These are phyloP conservation scores for Pseudocercospora musae DNA, from an alignment of 2,329 filamentous ascomycete species.

Conservation along the genomic window DNA sequence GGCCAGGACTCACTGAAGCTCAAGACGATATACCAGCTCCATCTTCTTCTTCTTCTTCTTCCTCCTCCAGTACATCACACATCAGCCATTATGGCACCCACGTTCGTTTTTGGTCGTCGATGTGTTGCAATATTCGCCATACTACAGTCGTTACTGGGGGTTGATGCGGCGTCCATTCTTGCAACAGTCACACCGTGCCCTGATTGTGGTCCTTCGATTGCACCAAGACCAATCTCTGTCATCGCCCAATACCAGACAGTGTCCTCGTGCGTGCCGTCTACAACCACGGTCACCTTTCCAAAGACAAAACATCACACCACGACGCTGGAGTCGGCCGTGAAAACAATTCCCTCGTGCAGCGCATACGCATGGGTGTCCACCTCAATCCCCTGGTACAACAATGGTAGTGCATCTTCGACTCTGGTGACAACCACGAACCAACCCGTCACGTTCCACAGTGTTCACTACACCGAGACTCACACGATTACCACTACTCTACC, in stretches of 20 bases:
- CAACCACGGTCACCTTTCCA: neutral
- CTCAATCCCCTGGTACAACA: neutral
- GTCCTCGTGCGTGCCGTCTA: neutral
- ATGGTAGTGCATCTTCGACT: neutral
- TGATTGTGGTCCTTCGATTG: neutral
- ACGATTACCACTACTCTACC: neutral
- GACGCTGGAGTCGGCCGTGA: neutral
- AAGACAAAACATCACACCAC: neutral
- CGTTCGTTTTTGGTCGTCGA: neutral
- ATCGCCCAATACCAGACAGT: neutral
- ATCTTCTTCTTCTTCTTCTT: too few relatives aligned
- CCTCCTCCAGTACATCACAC: neutral
- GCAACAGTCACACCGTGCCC: neutral
- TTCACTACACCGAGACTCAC: neutral
- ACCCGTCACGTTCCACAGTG: neutral
- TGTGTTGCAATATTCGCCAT: neutral
- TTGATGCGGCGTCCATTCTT: neutral
- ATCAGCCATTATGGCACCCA: neutral
- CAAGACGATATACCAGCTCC: neutral
- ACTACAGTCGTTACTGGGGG: neutral
- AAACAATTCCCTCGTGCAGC: neutral
- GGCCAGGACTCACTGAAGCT: too few relatives aligned
- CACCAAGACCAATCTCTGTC: neutral
- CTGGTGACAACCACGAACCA: neutral
- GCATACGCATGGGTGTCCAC: slow-evolving; percentile 6